A percentile compares a stretch with the other conserved stretches of the same genome.
phyloP scores from a whole-genome alignment of 352 stramenopile species.

The Phytophthora capsici region DNA sequence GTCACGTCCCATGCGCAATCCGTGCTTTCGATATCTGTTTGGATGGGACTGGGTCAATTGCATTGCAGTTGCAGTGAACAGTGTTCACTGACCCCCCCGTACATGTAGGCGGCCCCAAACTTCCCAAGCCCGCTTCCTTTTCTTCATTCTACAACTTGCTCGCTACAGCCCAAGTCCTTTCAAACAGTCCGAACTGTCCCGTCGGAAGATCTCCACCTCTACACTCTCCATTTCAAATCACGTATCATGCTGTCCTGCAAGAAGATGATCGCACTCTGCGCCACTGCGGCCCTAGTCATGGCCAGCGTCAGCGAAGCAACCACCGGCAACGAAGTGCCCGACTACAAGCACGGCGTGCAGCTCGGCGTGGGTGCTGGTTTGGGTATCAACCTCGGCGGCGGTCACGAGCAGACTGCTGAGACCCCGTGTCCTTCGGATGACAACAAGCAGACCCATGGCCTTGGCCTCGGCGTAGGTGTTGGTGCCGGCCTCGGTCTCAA shows the following conservation, averaged over 20 bases:
- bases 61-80: constrained; percentile 19
- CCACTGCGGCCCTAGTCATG: constrained; percentile 33
- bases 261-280: constrained; percentile 38
- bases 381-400: constrained; percentile 11
- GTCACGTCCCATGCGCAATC: constrained; percentile 14
- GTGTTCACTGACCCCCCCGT: no score
- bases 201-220: constrained; percentile 13
- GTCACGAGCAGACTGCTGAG: constrained; percentile 8
- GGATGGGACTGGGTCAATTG: constrained; percentile 22
- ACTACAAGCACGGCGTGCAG: constrained; percentile 33
- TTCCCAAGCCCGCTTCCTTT: constrained; percentile 2
- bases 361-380: constrained; percentile 9
- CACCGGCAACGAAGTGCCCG: constrained; percentile 6
- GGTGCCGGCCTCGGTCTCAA: constrained; percentile 4
- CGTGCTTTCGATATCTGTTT: constrained; percentile 28
- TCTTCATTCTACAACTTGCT: constrained; percentile 40
- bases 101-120: background rate
- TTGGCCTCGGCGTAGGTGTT: constrained; percentile 10
- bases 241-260: constrained; percentile 37
- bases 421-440: constrained; percentile 14
- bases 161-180: constrained; percentile 30
- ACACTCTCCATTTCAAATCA: constrained; percentile 15
- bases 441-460: background rate
- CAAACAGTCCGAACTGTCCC: constrained; percentile 27
- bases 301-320: constrained; percentile 28